Evolutionary conservation across 345 rosid genomes (phyloP).

Genomic region (Erucastrum elatum): DNA sequence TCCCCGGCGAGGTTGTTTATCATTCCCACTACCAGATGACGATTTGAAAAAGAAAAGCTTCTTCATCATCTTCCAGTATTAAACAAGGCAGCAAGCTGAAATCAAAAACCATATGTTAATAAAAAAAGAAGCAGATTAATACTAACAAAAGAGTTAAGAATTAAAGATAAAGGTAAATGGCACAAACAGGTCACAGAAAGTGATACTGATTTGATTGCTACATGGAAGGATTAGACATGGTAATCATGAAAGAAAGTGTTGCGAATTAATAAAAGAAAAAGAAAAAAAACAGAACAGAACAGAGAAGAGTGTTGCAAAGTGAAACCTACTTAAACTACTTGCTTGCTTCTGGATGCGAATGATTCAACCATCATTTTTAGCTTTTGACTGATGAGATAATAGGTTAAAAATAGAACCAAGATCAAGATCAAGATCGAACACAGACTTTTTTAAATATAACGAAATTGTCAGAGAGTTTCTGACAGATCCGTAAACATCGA

Average conservation of each 20-base stretch:
- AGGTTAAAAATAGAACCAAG: conserved; percentile 25
- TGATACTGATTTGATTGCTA: conserved; percentile 18
- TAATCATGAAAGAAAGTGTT: conserved; percentile 30
- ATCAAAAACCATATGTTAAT: not conserved
- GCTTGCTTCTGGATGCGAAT: conserved; percentile 6
- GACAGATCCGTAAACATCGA: conserved; percentile 39
- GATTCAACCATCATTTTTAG: conserved; percentile 19
- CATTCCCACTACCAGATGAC: conserved; percentile 43
- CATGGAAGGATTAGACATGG: conserved; percentile 11
- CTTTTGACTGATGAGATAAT: conserved; percentile 16
- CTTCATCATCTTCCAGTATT: conserved; percentile 67
- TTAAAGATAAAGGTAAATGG: not conserved
- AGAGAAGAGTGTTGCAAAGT: conserved; percentile 23
- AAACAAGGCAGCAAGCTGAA: not conserved
- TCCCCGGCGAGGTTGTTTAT: conserved; percentile 52
- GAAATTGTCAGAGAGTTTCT: conserved; percentile 34
- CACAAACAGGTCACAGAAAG: conserved; percentile 33
- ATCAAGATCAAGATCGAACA: conserved; percentile 30
- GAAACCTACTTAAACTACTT: conserved; percentile 27
- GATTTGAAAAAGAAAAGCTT: conserved; percentile 87
- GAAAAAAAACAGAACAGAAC: conserved; percentile 1
- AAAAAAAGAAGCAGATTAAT: not conserved
- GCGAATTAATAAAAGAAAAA: not conserved
- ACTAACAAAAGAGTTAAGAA: not conserved
- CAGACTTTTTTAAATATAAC: not conserved